phyloP scores from a whole-genome alignment of 495 filamentous ascomycete genomes.

The Entonaema liquescens region DNA sequence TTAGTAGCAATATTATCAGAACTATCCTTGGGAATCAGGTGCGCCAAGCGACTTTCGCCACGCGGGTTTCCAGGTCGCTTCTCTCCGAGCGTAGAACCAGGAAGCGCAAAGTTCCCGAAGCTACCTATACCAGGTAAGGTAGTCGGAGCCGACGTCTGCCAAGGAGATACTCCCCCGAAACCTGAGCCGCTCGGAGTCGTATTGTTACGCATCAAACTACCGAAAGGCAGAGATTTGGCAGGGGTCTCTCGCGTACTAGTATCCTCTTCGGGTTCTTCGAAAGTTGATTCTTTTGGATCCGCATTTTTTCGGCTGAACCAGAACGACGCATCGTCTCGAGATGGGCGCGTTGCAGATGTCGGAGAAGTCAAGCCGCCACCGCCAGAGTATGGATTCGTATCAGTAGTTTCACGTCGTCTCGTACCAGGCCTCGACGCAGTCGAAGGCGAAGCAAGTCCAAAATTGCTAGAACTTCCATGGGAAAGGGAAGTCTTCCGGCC shows the following conservation, averaged over 20 bases:
- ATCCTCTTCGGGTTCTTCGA: conserved; percentile 60
- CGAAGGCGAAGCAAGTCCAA: conserved; percentile 68
- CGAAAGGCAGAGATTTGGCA: conserved; percentile 56
- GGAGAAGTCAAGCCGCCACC: conserved; percentile 59
- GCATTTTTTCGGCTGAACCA: conserved; percentile 81
- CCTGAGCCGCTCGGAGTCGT: conserved; percentile 55
- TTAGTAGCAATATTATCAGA: conserved; percentile 67
- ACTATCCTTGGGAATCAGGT: conserved; percentile 80
- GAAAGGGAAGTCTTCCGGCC: conserved; percentile 82
- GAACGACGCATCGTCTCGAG: conserved; percentile 58
- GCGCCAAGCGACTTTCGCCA: conserved; percentile 84
- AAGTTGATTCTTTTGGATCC: conserved; percentile 57
- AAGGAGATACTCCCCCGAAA: conserved; percentile 71
- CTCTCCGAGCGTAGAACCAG: conserved; percentile 65
- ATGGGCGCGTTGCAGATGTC: conserved; percentile 57
- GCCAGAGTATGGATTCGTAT: conserved; percentile 72
- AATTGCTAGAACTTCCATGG: conserved; percentile 56
- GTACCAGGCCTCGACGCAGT: conserved; percentile 71
- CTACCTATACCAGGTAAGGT: conserved; percentile 77
- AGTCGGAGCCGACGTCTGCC: conserved; percentile 64
- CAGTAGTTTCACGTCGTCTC: conserved; percentile 87
- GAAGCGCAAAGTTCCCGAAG: conserved; percentile 85
- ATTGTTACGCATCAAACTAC: conserved; percentile 72
- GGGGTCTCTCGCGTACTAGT: conserved; percentile 21
- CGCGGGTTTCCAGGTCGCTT: conserved; percentile 76